Evolutionary conservation across 2,329 filamentous ascomycete species (phyloP).

Genomic region (Trichoderma sp.): DNA sequence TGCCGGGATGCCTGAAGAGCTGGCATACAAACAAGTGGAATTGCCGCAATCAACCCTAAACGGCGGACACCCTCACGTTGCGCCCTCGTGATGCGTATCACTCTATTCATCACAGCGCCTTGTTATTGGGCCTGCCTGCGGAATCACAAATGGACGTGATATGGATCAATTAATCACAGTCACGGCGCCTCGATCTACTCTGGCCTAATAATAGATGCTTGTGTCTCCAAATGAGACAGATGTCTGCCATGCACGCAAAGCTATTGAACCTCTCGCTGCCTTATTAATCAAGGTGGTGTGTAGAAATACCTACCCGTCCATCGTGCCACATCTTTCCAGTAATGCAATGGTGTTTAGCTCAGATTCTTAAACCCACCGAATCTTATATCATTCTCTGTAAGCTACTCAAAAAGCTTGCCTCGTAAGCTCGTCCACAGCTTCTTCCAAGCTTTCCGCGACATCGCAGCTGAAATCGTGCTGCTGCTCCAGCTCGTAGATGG

Average conservation of each 20-base stretch:
- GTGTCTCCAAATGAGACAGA: neutral
- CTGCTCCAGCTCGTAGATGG: neutral
- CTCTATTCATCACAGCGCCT: neutral
- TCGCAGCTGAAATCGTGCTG: neutral
- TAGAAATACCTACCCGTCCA: neutral
- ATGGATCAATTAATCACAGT: neutral
- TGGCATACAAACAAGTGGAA: neutral
- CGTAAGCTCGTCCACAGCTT: neutral
- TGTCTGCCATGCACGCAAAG: neutral
- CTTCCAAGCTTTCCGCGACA: constrained; percentile 4
- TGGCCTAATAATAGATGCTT: neutral
- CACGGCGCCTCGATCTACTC: neutral
- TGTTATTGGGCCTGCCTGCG: neutral
- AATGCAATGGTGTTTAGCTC: neutral
- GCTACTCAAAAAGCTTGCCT: neutral
- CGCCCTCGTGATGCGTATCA: neutral
- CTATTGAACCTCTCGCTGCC: neutral
- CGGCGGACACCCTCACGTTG: constrained; percentile 9
- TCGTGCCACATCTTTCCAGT: neutral
- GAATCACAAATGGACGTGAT: neutral
- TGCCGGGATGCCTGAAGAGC: neutral
- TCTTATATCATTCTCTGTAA: neutral
- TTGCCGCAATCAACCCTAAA: constrained; percentile 13
- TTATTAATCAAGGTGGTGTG: neutral
- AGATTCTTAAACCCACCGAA: neutral